These are phyloP conservation scores for Larix kaempferi DNA, from an alignment of 75 land plant species.

Conservation along the genomic window DNA sequence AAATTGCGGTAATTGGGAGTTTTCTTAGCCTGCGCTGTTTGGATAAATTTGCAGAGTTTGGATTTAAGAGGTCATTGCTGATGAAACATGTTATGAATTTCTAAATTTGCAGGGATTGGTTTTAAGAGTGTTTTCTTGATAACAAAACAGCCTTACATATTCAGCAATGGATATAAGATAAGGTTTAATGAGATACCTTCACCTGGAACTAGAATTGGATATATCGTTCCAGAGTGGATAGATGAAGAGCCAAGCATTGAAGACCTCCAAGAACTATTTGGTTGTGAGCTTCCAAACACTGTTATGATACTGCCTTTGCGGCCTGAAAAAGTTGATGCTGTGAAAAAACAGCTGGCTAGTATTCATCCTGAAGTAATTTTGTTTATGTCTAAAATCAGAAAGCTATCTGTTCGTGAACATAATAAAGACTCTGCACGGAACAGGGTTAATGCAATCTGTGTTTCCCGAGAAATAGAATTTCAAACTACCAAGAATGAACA, in stretches of 20 bases:
- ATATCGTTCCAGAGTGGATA: conserved; percentile 71
- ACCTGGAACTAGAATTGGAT: conserved; percentile 31
- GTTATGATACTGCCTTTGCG: conserved; percentile 48
- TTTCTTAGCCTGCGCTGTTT: no score
- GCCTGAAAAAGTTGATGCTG: conserved; percentile 41
- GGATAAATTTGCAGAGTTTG: no score
- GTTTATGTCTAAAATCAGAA: conserved; percentile 51
- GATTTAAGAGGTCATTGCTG: no score
- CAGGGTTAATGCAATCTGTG: conserved; percentile 29
- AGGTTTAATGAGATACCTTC: conserved; percentile 52
- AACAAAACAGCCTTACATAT: conserved; percentile 47
- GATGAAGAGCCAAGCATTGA: conserved; percentile 41
- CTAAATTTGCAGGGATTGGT: conserved; percentile 54
- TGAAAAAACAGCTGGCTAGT: conserved; percentile 39
- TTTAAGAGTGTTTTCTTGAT: conserved; percentile 77
- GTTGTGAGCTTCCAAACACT: conserved; percentile 40
- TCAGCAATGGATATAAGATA: conserved; percentile 73
- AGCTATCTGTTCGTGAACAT: conserved; percentile 40
- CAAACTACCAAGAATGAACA: neutral
- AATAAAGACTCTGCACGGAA: conserved; percentile 18
- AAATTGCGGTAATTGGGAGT: no score
- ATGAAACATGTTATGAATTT: no score
- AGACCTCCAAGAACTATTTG: conserved; percentile 24
- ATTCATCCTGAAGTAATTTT: conserved; percentile 54
- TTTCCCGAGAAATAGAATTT: conserved; percentile 25